phyloP scores from a whole-genome alignment of 1,139 yeast species.

The Candida gigantensis region DNA sequence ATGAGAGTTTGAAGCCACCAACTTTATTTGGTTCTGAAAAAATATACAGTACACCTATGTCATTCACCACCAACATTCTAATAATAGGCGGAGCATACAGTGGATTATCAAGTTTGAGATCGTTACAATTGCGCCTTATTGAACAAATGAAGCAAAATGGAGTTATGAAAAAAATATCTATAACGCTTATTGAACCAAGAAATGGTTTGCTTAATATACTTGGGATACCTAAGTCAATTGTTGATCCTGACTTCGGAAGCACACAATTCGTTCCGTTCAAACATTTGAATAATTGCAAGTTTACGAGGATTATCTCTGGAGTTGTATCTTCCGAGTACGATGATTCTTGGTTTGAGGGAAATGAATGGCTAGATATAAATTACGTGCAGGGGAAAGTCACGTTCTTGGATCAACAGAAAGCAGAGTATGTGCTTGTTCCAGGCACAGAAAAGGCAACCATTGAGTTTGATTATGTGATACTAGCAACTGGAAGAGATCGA shows the following conservation, averaged over 20 bases:
- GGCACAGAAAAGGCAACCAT: slow-evolving; percentile 22
- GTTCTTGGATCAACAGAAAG: slow-evolving; percentile 27
- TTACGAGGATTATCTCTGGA: slow-evolving; percentile 29
- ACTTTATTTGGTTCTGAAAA: neutral
- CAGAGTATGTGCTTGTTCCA: slow-evolving; percentile 22
- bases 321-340: slow-evolving; percentile 20
- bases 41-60: slow-evolving; percentile 1
- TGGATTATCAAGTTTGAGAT: slow-evolving; percentile 46
- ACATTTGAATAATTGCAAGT: slow-evolving; percentile 30
- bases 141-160: slow-evolving; percentile 11
- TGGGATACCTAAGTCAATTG: slow-evolving; percentile 52
- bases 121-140: slow-evolving; percentile 25
- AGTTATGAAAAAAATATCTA: slow-evolving; percentile 23
- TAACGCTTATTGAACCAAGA: slow-evolving; percentile 51
- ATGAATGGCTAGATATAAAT: slow-evolving; percentile 18
- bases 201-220: slow-evolving; percentile 53
- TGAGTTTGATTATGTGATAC: slow-evolving; percentile 49
- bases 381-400: slow-evolving; percentile 46
- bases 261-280: slow-evolving; percentile 41
- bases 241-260: slow-evolving; percentile 48
- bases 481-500: slow-evolving; percentile 54
- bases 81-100: slow-evolving; percentile 56
- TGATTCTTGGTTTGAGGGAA: slow-evolving; percentile 8
- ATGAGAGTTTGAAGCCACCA: neutral
- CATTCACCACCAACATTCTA: slow-evolving; percentile 34